Evolutionary conservation across 345 rosid species (phyloP), one percentile per base, ranked within the genome.

Genomic region (Mangifera indica): DNA sequence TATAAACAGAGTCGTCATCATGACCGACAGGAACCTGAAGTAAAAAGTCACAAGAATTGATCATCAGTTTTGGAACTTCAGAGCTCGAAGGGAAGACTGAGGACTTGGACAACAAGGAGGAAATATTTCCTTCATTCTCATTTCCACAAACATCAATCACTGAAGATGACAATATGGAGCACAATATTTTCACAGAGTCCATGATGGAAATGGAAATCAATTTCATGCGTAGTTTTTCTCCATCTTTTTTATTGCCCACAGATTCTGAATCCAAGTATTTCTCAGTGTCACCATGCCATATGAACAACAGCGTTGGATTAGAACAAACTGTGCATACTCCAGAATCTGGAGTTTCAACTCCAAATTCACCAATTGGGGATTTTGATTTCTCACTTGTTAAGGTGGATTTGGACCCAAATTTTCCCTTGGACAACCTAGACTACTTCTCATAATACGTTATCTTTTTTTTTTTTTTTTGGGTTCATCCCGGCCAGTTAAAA

Each of bases 251-350:
- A 2, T 81, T 84, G 37, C 84, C 85, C 2, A 64, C 77, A 8
- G 81, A 83, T 5, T 81, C 89, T 0, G 93, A 84, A 24, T 85
- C 87, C 61, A 82, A 82, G 67, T 83, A 80, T 40, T 82, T 81
- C 48, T 76, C 88, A 1, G 9, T 77, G 78, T 76, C 85, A 18
- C 74, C 80, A 3, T 69, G 70, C 59, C 72, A 57, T 6, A 22
- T 69, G 68, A 66, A 46, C 70, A 72, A 46, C 70, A 72, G 44
- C 63, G 78, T 79, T 17, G 79, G 80, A 49, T 17, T 69, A 10
- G 74, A 71, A 54, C 70, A 66, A 6, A 64, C 22, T 48, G 72
- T 34, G 67, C 87, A 66, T n/a, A 76, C 84, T 18, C 24, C 83
- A 0, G 89, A 81, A 22, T 87, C 87, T 5, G 88, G 76, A 15